phyloP scores from a whole-genome alignment of 495 filamentous ascomycete species.

The Lasiosphaeria ovina region DNA sequence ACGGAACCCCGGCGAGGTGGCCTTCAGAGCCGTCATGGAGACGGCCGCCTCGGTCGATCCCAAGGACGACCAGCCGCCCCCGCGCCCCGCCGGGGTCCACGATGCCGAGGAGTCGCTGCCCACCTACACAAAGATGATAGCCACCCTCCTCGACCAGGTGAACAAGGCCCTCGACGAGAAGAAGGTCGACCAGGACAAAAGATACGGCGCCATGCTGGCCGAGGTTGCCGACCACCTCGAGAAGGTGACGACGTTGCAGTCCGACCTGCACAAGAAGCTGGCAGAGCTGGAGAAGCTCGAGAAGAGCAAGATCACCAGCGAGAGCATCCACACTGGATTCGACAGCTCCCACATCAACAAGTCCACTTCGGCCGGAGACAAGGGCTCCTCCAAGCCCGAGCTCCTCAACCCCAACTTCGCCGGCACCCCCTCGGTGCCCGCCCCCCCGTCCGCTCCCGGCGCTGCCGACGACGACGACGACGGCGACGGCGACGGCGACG shows the following conservation, averaged over 20 bases:
- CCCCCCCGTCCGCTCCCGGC: background rate
- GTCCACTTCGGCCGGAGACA: conserved; percentile 40
- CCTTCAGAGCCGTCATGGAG: conserved; percentile 86
- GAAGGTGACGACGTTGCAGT: conserved; percentile 76
- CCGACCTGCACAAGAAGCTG: conserved; percentile 67
- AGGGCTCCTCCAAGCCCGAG: conserved; percentile 60
- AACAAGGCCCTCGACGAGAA: conserved; percentile 80
- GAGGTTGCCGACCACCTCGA: conserved; percentile 71
- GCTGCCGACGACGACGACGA: conserved; percentile 34
- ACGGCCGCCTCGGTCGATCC: conserved; percentile 56
- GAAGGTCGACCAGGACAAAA: conserved; percentile 53
- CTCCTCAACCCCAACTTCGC: conserved; percentile 70
- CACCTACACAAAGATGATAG: conserved; percentile 95
- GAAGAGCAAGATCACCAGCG: conserved; percentile 87
- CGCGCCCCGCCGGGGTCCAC: conserved; percentile 70
- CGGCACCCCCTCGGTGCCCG: conserved; percentile 16
- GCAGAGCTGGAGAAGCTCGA: conserved; percentile 85
- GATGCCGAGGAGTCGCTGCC: conserved; percentile 68
- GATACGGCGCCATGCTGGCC: conserved; percentile 68
- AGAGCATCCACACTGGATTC: conserved; percentile 88
- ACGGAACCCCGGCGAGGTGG: conserved; percentile 68
- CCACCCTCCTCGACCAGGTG: conserved; percentile 84
- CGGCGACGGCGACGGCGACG: conserved; percentile 59
- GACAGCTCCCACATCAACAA: conserved; percentile 76
- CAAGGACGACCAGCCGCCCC: conserved; percentile 72